These are phyloP conservation scores for Hymenoscyphus scutula DNA, from an alignment of 2,329 filamentous ascomycete species.

Conservation along the genomic window DNA sequence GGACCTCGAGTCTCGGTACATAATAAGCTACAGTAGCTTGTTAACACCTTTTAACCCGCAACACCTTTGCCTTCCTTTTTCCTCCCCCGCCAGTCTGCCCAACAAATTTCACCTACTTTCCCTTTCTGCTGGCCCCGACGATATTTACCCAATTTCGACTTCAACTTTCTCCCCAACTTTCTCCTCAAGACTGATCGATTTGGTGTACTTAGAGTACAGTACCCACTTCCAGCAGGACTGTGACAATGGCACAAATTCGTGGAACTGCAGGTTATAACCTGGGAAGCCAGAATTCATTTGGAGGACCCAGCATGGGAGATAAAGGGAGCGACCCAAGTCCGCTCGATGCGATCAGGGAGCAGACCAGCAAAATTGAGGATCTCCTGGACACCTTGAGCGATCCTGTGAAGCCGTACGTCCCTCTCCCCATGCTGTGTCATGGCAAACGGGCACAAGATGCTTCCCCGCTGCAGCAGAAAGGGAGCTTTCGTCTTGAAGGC, in stretches of 20 bases:
- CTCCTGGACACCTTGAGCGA: constrained; percentile 82
- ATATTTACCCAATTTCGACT: background rate
- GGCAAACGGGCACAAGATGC: constrained; percentile 6
- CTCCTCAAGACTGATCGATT: constrained; percentile 19
- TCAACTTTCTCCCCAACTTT: constrained; percentile 5
- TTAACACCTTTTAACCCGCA: constrained; percentile 15
- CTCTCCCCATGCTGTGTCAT: constrained; percentile 12
- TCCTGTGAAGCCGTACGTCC: constrained; percentile 85
- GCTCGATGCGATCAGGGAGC: constrained; percentile 84
- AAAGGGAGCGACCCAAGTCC: constrained; percentile 37
- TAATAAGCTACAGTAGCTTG: constrained; percentile 15
- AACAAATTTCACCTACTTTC: background rate
- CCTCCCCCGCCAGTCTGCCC: constrained; percentile 11
- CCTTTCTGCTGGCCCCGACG: constrained; percentile 13
- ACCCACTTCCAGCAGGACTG: constrained; percentile 32
- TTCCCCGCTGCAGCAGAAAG: background rate
- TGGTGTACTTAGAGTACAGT: constrained; percentile 18
- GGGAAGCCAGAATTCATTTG: constrained; percentile 39
- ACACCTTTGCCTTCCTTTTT: constrained; percentile 6
- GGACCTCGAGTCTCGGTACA: background rate
- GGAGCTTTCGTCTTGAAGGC: background rate
- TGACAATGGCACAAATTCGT: constrained; percentile 56
- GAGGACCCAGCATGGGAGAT: constrained; percentile 36
- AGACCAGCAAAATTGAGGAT: constrained; percentile 99
- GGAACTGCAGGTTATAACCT: constrained; percentile 48